phyloP scores from a whole-genome alignment of 495 filamentous ascomycete genomes.

The Penicillium waksmanii region DNA sequence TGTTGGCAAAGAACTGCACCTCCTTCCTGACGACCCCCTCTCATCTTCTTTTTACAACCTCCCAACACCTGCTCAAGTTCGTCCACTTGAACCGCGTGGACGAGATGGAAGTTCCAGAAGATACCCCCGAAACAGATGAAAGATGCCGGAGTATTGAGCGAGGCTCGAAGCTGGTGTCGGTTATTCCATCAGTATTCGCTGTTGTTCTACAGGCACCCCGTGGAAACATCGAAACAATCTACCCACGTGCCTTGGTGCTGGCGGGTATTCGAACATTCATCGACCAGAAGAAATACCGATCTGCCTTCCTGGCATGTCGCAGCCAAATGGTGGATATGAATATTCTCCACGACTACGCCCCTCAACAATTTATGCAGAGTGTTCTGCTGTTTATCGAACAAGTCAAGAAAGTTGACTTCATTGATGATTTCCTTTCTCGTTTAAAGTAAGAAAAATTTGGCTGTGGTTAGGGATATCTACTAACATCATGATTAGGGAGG shows the following conservation, averaged over 20 bases:
- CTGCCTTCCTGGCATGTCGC: conserved; percentile 83
- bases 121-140: conserved; percentile 91
- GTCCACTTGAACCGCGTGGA: conserved; percentile 74
- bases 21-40: conserved; percentile 82
- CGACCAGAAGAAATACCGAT: conserved; percentile 75
- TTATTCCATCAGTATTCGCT: conserved; percentile 83
- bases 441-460: conserved; percentile 63
- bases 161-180: conserved; percentile 82
- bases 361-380: conserved; percentile 77
- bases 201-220: conserved; percentile 90
- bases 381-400: conserved; percentile 82
- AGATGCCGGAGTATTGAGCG: conserved; percentile 91
- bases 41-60: conserved; percentile 90
- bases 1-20: conserved; percentile 82
- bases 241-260: conserved; percentile 87
- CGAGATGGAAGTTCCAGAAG: conserved; percentile 78
- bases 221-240: conserved; percentile 95
- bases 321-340: conserved; percentile 97
- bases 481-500: conserved; percentile 60
- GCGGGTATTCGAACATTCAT: conserved; percentile 83
- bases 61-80: conserved; percentile 89
- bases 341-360: conserved; percentile 91
- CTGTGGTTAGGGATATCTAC: conserved; percentile 17
- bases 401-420: conserved; percentile 78
- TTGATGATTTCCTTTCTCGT: conserved; percentile 91